phyloP scores from a whole-genome alignment of 2,329 filamentous ascomycete species.

The Ophiostoma angusticollis region DNA sequence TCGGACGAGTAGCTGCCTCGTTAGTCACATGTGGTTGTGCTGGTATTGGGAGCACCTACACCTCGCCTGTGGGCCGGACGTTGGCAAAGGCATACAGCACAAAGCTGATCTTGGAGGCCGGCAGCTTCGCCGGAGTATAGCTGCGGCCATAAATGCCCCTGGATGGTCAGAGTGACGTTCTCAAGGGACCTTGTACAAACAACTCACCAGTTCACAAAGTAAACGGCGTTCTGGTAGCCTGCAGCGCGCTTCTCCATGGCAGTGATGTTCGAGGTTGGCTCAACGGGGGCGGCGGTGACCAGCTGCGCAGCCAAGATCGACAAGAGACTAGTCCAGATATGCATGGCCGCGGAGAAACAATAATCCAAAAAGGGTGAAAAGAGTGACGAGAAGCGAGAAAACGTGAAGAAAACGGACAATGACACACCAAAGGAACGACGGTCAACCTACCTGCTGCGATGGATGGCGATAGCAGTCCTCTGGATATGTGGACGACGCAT shows the following conservation, averaged over 20 bases:
- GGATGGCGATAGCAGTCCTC: no score
- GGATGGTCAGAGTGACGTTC: no score
- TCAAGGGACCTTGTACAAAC: no score
- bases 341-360: no score
- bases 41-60: no score
- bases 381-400: no score
- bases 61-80: conserved; percentile 55
- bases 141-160: conserved; percentile 64
- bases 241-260: conserved; percentile 6
- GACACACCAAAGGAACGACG: no score
- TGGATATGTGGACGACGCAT: no score
- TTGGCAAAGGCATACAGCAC: conserved; percentile 76
- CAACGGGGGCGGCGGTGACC: neutral
- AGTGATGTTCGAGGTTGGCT: neutral
- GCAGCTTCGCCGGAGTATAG: conserved; percentile 59
- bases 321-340: no score
- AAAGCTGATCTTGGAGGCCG: conserved; percentile 58
- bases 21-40: neutral
- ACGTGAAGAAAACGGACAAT: no score
- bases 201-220: conserved; percentile 36
- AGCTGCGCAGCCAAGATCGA: conserved; percentile 1
- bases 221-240: conserved; percentile 31
- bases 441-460: no score
- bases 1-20: conserved; percentile 51
- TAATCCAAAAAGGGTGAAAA: no score